These are phyloP conservation scores for Cetradonia linearis DNA, from an alignment of 495 filamentous ascomycete species.

Conservation along the genomic window DNA sequence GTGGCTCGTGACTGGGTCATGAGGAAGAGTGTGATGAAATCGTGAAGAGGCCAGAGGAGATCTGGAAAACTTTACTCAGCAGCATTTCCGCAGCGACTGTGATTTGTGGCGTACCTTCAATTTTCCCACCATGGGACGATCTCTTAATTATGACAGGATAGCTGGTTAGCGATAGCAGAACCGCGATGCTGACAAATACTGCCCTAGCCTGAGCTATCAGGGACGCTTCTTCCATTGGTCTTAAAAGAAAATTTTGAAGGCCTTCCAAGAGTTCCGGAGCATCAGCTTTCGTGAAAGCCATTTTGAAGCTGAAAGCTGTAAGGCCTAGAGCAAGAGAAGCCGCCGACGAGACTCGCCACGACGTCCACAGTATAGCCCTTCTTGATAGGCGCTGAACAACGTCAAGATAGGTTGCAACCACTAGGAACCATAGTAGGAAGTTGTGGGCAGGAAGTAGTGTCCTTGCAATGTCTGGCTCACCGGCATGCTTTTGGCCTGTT, in stretches of 20 bases:
- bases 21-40: constrained; percentile 65
- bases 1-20: constrained; percentile 75
- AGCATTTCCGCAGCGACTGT: neutral
- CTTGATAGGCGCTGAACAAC: constrained; percentile 31
- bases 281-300: constrained; percentile 71
- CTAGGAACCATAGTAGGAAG: constrained; percentile 60
- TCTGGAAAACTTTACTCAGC: neutral
- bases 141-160: constrained; percentile 12
- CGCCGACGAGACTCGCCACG: constrained; percentile 15
- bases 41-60: constrained; percentile 38
- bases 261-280: constrained; percentile 68
- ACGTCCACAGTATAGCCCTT: constrained; percentile 25
- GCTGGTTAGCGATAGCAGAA: constrained; percentile 34
- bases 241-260: constrained; percentile 35
- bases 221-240: constrained; percentile 35
- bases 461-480: constrained; percentile 72
- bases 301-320: constrained; percentile 69
- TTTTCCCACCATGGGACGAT: neutral
- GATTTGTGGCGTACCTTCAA: neutral
- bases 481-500: constrained; percentile 89
- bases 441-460: constrained; percentile 52
- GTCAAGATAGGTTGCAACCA: constrained; percentile 57
- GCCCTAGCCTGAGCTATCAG: constrained; percentile 43
- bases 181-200: constrained; percentile 44
- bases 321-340: constrained; percentile 23